Conservation (phyloP, 2,329 filamentous ascomycete genomes). For the Penicillium sp. region DNA sequence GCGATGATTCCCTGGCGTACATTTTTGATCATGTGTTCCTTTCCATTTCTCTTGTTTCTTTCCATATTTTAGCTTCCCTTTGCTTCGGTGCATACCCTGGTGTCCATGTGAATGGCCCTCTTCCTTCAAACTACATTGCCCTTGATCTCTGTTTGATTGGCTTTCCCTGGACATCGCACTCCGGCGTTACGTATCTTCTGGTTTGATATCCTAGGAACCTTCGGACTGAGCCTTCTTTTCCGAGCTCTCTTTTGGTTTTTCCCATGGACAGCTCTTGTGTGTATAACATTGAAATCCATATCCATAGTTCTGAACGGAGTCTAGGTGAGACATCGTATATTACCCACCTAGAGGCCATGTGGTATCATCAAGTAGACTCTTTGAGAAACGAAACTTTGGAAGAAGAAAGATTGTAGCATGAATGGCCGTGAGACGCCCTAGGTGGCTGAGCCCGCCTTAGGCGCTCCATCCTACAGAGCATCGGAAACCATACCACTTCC, state of each 20-base stretch:
- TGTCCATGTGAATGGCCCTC: slow-evolving; percentile 5
- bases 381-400: too few species aligned
- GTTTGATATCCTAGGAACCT: neutral
- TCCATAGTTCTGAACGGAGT: neutral
- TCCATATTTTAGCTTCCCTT: slow-evolving; percentile 1
- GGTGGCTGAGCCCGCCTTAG: too few species aligned
- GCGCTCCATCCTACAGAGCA: too few species aligned
- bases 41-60: slow-evolving; percentile 6
- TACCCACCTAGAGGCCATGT: neutral
- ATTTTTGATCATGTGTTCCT: slow-evolving; percentile 15
- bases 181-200: slow-evolving; percentile 3
- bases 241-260: neutral
- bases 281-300: slow-evolving; percentile 22
- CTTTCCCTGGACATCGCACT: neutral
- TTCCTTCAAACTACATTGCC: neutral
- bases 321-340: neutral
- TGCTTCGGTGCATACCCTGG: slow-evolving; percentile 10
- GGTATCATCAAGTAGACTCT: too few species aligned
- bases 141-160: neutral
- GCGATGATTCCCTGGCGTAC: slow-evolving; percentile 24
- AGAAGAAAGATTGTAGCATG: too few species aligned
- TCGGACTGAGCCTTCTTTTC: neutral
- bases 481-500: too few species aligned
- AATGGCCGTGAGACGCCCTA: too few species aligned
- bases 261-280: slow-evolving; percentile 7